phyloP scores from a whole-genome alignment of 2,329 filamentous ascomycete species.

The Aureobasidium sp. region DNA sequence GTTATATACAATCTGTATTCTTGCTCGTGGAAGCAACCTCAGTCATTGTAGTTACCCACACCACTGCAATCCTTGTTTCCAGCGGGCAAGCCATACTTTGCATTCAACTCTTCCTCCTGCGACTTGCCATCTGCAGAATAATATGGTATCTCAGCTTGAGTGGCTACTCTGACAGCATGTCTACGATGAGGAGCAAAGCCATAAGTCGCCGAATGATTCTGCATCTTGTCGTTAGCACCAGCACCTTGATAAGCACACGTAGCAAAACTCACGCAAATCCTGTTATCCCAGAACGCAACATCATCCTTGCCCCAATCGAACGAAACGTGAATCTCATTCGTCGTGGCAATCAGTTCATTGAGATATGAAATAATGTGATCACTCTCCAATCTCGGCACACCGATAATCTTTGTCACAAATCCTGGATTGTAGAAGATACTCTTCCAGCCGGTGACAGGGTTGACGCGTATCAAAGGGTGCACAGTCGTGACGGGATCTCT shows the following conservation, averaged over 20 bases:
- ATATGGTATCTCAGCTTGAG: constrained; percentile 41
- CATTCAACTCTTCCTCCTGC: constrained; percentile 48
- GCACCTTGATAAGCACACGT: not conserved
- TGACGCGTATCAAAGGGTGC: constrained; percentile 50
- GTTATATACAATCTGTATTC: not conserved
- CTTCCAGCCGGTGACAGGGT: constrained; percentile 58
- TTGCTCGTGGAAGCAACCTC: not conserved
- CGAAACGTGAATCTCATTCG: constrained; percentile 61
- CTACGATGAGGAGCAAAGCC: constrained; percentile 51
- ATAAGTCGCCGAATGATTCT: constrained; percentile 38
- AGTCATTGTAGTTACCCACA: constrained; percentile 53
- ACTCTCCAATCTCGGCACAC: constrained; percentile 38
- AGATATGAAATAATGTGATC: not conserved
- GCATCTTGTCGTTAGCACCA: not conserved
- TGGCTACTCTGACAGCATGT: constrained; percentile 46
- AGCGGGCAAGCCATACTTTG: constrained; percentile 41
- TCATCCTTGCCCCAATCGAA: constrained; percentile 59
- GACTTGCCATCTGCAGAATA: constrained; percentile 38
- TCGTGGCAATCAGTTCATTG: constrained; percentile 46
- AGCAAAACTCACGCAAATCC: constrained; percentile 14
- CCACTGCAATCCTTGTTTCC: constrained; percentile 51
- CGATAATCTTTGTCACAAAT: constrained; percentile 51
- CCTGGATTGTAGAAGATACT: constrained; percentile 53
- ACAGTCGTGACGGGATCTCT: constrained; percentile 47
- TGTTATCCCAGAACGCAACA: constrained; percentile 60